Evolutionary conservation across 169 alveolate species (phyloP), one percentile per base, ranked within the genome.

Genomic region (Plasmodium coatneyi): DNA sequence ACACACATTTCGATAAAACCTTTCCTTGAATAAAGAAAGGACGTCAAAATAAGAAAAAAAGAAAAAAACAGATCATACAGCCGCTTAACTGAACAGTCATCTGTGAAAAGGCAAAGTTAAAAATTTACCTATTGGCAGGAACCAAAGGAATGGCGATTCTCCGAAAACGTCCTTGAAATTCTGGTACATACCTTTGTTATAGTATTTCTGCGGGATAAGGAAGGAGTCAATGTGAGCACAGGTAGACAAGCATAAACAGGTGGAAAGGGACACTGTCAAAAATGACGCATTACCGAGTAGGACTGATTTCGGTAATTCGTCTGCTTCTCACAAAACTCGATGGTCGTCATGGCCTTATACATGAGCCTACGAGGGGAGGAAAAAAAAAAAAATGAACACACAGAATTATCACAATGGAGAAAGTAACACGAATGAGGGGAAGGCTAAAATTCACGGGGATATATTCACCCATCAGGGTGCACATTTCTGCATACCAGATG

Each of bases 311-410:
- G 93, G 84, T 81, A 90, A 81, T 81, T 89, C 49, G 96, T 86
- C 76, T 95, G 96, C 94, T 97, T 97, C 93, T 97, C 98, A 87
- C 98, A 96, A 89, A 97, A 96, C 80, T 97, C 98, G 32, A 97
- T 96, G n/a, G 98, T 97, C 14, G 98, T 97, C 95, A 95, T 90
- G 14, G 96, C 97, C 83, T 92, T 95, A 60, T 92, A 34, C 90
- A 96, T 94, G 39, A 96, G 94, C 93, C 91, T 86, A 41, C 46
- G 30, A 12, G 28, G 52, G 32, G 30, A 46, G 32, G 70, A 30
- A n/a, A 70, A 74, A 28, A 71, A 71, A 22, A 71, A 70, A 83
- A 71, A 71, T 34, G 80, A 28, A n/a, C n/a, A n/a, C 49, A 72
- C n/a, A 43, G 30, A 3, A 80, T 78, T 2, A 78, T 30, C 28